Percentiles rank a stretch among this genome's conserved stretches.
Evolutionary conservation across 805 yeast species (phyloP).

Genomic region (Cyberlindnera meyerae): DNA sequence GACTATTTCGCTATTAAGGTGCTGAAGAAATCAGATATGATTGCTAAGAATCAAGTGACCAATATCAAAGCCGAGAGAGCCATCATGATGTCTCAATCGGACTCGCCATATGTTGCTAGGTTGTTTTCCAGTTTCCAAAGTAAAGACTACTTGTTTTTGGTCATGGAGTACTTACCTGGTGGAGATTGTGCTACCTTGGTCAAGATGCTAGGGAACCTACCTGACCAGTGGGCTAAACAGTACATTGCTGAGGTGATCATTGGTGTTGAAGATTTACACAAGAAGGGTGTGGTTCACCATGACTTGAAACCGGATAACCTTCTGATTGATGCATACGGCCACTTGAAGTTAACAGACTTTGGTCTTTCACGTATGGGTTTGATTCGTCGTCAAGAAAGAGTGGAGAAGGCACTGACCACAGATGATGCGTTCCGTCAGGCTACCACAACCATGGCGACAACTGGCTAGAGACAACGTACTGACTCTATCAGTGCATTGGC

Average conservation of each 20-base stretch:
- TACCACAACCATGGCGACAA: slow-evolving; percentile 9
- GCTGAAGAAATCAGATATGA: slow-evolving; percentile 89
- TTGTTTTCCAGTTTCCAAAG: slow-evolving; percentile 86
- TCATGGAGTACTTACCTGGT: slow-evolving; percentile 94
- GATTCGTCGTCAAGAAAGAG: slow-evolving; percentile 64
- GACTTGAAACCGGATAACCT: slow-evolving; percentile 95
- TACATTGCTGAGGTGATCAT: slow-evolving; percentile 87
- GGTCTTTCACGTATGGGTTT: slow-evolving; percentile 90
- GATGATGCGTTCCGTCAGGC: slow-evolving; percentile 23
- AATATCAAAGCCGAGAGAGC: slow-evolving; percentile 95
- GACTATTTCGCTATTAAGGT: slow-evolving; percentile 95
- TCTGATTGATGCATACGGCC: slow-evolving; percentile 81
- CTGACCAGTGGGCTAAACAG: slow-evolving; percentile 80
- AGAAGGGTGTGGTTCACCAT: slow-evolving; percentile 85
- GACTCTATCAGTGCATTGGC: slow-evolving; percentile 23
- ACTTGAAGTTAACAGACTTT: slow-evolving; percentile 89
- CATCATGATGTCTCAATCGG: slow-evolving; percentile 95
- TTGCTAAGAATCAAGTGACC: slow-evolving; percentile 92
- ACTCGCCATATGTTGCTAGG: slow-evolving; percentile 89
- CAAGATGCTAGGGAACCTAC: slow-evolving; percentile 75
- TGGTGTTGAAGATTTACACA: slow-evolving; percentile 86
- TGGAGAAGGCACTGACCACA: slow-evolving; percentile 10
- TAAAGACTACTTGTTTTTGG: slow-evolving; percentile 78
- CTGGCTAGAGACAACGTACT: slow-evolving; percentile 10
- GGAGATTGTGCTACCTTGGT: slow-evolving; percentile 91